These are phyloP conservation scores for Cyclotella atomus DNA, from an alignment of 108 stramenopile species.

Conservation along the genomic window DNA sequence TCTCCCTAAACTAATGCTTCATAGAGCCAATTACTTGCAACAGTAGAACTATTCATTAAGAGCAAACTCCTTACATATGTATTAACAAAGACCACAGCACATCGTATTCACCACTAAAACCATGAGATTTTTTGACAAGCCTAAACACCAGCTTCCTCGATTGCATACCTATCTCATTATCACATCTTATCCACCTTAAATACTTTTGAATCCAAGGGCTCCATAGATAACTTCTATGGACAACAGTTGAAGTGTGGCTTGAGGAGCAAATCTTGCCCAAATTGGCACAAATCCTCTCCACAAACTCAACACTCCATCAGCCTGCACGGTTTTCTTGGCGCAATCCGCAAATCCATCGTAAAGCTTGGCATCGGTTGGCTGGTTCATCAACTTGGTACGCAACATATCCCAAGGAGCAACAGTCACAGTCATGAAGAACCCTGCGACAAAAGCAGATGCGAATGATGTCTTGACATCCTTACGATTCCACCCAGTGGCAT, in stretches of 20 bases:
- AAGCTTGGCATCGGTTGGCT: constrained; percentile 83
- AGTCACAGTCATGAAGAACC: constrained; percentile 92
- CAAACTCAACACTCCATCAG: constrained; percentile 72
- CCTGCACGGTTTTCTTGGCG: constrained; percentile 70
- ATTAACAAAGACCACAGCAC: no score
- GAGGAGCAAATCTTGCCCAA: constrained; percentile 91
- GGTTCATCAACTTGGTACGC: constrained; percentile 83
- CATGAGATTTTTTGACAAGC: not conserved
- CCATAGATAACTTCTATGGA: constrained; percentile 84
- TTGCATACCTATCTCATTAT: no score
- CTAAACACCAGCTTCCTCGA: not conserved
- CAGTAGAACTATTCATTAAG: no score
- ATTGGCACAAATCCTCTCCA: constrained; percentile 91
- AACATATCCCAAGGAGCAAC: constrained; percentile 80
- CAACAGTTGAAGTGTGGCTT: constrained; percentile 87
- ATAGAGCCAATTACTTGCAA: no score
- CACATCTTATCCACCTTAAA: no score
- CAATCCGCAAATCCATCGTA: constrained; percentile 85
- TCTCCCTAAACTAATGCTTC: no score
- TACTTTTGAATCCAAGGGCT: constrained; percentile 72
- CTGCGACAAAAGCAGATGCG: constrained; percentile 76
- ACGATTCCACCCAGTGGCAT: constrained; percentile 71
- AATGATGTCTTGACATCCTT: constrained; percentile 80
- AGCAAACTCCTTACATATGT: no score
- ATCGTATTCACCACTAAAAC: no score